Conservation (phyloP, 1,139 yeast species). For the Kluyveromyces sp. region DNA sequence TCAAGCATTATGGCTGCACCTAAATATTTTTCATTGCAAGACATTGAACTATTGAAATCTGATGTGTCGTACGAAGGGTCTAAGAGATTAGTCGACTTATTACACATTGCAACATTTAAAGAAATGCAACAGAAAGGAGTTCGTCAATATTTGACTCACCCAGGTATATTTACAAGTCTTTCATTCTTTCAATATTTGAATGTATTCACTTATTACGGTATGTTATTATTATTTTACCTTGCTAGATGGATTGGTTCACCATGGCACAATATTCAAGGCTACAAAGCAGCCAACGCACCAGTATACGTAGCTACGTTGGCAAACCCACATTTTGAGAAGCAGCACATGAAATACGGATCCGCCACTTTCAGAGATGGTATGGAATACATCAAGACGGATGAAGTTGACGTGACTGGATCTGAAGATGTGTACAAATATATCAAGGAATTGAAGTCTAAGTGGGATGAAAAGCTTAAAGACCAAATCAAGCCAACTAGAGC, state of each 20-base stretch:
- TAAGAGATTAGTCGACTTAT: slow-evolving; percentile 74
- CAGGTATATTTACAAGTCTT: slow-evolving; percentile 86
- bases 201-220: slow-evolving; percentile 71
- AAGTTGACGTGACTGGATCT: slow-evolving; percentile 56
- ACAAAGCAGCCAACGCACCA: slow-evolving; percentile 84
- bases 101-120: slow-evolving; percentile 65
- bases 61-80: slow-evolving; percentile 84
- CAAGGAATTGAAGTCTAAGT: slow-evolving; percentile 44
- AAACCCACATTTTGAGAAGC: slow-evolving; percentile 38
- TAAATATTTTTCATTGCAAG: slow-evolving; percentile 60
- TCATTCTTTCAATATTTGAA: slow-evolving; percentile 73
- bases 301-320: slow-evolving; percentile 48
- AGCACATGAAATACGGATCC: slow-evolving; percentile 64
- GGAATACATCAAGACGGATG: slow-evolving; percentile 50
- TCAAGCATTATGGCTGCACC: slow-evolving; percentile 75
- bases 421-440: slow-evolving; percentile 57
- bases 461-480: slow-evolving; percentile 64
- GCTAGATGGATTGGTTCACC: slow-evolving; percentile 78
- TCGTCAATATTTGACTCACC: slow-evolving; percentile 74
- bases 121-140: slow-evolving; percentile 45
- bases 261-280: slow-evolving; percentile 83
- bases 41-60: slow-evolving; percentile 60
- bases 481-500: slow-evolving; percentile 56
- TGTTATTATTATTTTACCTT: slow-evolving; percentile 75
- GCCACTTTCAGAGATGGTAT: slow-evolving; percentile 56